Evolutionary conservation across 2,329 filamentous ascomycete species (phyloP), one percentile per base, ranked within the genome.

Genomic region (Sclerotinia glacialis): DNA sequence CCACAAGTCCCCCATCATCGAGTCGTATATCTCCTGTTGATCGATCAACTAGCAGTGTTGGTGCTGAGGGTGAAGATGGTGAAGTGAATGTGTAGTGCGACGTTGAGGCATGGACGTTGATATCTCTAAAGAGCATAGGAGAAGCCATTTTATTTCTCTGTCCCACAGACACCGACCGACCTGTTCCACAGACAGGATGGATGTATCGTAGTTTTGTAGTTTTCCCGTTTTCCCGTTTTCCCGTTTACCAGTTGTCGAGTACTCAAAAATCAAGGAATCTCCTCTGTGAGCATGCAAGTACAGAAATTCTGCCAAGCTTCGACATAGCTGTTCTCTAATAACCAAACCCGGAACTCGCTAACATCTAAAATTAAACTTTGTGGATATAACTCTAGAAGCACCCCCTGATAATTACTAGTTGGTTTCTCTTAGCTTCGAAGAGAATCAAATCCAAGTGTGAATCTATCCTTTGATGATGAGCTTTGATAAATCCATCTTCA

Each of bases 41-140:
- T 64, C 95, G 87, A 76, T 98, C 95, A 71, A 99, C 86, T 18
- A 97, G 87, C 62, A 99, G 84, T 12, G 92, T 92, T 18, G 92
- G 92, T 37, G 93, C 90, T 79, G 93, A 88, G 69, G 93, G 93
- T 4, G 93, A 94, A 0, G 95, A 98, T 37, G 95, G 95, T 37
- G 95, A 99, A 49, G 92, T 93, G 79, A 99, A 99, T 74, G 93
- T 92, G 83, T 99, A 99, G 77, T 95, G 90, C 74, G 94, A 92
- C 74, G 91, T 84, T 63, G 94, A 93, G 71, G 93, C 91, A 79
- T 96, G 93, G 78, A 99, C 88, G 79, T 98, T 99, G 82, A 98
- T 96, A 82, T 99, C 95, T 77, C 94, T 87, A 80, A 93, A 99
- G 28, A 94, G 95, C 66, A 89, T 81, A 65, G 80, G 78, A 44